Evolutionary conservation across 2,329 filamentous ascomycete genomes (phyloP).

Genomic region (Aureobasidium pullulans): DNA sequence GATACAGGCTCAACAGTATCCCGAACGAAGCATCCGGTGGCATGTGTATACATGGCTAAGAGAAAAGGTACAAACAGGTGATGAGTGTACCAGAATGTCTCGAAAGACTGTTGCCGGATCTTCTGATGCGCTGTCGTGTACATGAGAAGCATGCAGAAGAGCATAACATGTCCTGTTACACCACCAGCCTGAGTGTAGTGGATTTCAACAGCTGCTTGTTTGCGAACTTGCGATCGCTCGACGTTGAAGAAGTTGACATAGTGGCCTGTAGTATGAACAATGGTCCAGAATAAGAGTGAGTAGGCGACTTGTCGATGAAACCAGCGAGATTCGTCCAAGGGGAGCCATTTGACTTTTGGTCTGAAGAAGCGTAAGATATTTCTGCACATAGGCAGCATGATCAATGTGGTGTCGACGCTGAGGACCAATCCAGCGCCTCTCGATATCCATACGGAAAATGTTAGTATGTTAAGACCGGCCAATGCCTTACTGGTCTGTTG

Average conservation of each 20-base stretch:
- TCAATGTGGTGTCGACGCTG: conserved; percentile 75
- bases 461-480: conserved; percentile 69
- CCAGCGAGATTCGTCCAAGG: conserved; percentile 94
- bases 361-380: conserved; percentile 78
- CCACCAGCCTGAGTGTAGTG: conserved; percentile 86
- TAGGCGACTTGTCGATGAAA: conserved; percentile 96
- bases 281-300: conserved; percentile 72
- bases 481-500: conserved; percentile 63
- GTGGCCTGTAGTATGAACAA: conserved; percentile 69
- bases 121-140: conserved; percentile 91
- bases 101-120: conserved; percentile 93
- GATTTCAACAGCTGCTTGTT: conserved; percentile 74
- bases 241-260: conserved; percentile 99
- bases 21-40: conserved; percentile 91
- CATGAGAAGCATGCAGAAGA: conserved; percentile 98
- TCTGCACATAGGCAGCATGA: conserved; percentile 89
- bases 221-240: conserved; percentile 74
- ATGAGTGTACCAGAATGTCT: conserved; percentile 99
- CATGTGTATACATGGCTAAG: conserved; percentile 89
- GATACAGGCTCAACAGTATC: conserved; percentile 66
- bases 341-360: conserved; percentile 79
- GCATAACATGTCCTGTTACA: conserved; percentile 94
- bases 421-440: conserved; percentile 85
- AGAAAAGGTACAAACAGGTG: conserved; percentile 97
- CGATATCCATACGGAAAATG: conserved; percentile 91